These are phyloP conservation scores for Penicillium paxilli DNA, from an alignment of 495 filamentous ascomycete genomes.

Conservation along the genomic window DNA sequence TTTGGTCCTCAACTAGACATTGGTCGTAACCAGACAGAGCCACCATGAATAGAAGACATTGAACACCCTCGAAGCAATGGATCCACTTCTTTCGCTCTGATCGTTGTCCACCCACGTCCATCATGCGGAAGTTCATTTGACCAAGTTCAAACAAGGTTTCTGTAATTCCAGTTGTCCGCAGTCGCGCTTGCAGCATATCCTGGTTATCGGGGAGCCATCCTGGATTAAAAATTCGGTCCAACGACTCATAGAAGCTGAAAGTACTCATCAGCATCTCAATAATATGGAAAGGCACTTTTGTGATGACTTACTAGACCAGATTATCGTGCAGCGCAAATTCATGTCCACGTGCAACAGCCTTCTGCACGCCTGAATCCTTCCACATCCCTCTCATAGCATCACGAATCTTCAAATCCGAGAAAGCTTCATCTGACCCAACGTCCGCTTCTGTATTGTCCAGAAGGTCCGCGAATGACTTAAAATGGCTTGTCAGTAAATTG, in stretches of 20 bases:
- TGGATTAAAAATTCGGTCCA: constrained; percentile 84
- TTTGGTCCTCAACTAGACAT: constrained; percentile 95
- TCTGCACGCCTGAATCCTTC: constrained; percentile 79
- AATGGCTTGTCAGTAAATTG: constrained; percentile 11
- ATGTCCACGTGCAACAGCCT: constrained; percentile 84
- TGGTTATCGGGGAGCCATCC: constrained; percentile 95
- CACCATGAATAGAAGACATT: constrained; percentile 89
- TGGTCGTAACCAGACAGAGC: constrained; percentile 97
- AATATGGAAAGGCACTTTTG: background rate
- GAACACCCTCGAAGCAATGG: constrained; percentile 98
- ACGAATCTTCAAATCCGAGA: constrained; percentile 64
- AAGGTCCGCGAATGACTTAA: constrained; percentile 31
- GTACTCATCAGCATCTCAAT: constrained; percentile 1
- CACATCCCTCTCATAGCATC: constrained; percentile 82
- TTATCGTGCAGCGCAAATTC: constrained; percentile 98
- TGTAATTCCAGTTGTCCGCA: constrained; percentile 95
- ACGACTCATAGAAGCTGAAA: constrained; percentile 81
- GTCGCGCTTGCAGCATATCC: constrained; percentile 87
- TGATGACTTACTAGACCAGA: constrained; percentile 76
- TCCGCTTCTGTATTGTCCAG: constrained; percentile 60
- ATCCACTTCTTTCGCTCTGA: constrained; percentile 99
- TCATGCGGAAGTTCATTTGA: constrained; percentile 96
- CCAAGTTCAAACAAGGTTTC: constrained; percentile 96
- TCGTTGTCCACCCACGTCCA: constrained; percentile 95
- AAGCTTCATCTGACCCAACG: constrained; percentile 71